Percentiles rank a stretch among this genome's conserved stretches.
phyloP scores from a whole-genome alignment of 2,329 filamentous ascomycete species.

The Colletotrichum plurivorum region DNA sequence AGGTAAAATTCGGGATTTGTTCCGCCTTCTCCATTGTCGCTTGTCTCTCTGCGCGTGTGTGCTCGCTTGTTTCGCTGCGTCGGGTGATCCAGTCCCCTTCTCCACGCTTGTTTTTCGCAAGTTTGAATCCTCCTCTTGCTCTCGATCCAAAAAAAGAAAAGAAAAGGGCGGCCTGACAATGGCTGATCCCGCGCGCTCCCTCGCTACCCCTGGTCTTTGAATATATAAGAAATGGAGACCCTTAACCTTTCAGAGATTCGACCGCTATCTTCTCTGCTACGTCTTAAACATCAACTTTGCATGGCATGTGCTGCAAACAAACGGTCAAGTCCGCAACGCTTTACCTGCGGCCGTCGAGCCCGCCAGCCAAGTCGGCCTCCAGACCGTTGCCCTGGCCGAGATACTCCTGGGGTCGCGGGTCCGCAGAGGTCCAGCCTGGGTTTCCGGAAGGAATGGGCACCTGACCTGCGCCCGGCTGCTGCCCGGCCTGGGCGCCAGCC shows the following conservation, averaged over 20 bases:
- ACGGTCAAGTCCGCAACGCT: neutral
- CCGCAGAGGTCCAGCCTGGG: constrained; percentile 71
- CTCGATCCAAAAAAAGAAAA: neutral
- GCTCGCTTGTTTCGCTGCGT: neutral
- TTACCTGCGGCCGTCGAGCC: constrained; percentile 64
- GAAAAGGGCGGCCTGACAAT: neutral
- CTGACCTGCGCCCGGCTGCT: constrained; percentile 56
- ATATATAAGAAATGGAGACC: constrained; percentile 12
- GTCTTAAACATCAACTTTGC: constrained; percentile 28
- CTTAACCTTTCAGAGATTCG: constrained; percentile 5
- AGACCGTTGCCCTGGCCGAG: constrained; percentile 62
- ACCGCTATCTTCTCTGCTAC: constrained; percentile 3
- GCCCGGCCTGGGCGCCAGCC: constrained; percentile 49
- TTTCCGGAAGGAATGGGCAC: constrained; percentile 68
- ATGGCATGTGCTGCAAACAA: neutral
- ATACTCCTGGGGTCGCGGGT: constrained; percentile 73
- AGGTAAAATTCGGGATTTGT: constrained; percentile 33
- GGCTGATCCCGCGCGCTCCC: constrained; percentile 1
- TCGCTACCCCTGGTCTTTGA: constrained; percentile 14
- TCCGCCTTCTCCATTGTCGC: constrained; percentile 15
- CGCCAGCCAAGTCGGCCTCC: constrained; percentile 72
- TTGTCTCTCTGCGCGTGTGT: constrained; percentile 1
- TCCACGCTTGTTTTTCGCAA: constrained; percentile 4
- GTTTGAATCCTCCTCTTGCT: constrained; percentile 11
- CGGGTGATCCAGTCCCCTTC: constrained; percentile 12